Evolutionary conservation across 1,284 basidiomycete species (phyloP).

Genomic region (Leucoagaricus sp.): DNA sequence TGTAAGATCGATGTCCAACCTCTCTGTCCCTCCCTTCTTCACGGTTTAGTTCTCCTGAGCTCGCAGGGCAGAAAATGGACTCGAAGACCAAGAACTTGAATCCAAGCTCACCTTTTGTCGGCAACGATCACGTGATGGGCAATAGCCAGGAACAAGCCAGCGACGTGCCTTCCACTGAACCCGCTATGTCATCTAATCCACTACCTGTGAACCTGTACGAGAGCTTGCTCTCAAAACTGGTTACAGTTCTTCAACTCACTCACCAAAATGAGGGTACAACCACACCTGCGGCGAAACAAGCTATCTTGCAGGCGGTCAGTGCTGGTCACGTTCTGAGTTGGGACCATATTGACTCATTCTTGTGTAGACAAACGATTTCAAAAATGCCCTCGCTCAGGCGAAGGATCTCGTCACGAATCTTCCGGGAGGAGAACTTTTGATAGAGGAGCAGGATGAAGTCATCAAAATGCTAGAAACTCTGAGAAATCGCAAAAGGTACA

Average conservation of each 20-base stretch:
- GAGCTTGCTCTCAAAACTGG: conserved; percentile 52
- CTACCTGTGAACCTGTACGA: conserved; percentile 51
- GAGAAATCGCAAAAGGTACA: conserved; percentile 50
- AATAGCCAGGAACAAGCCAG: background rate
- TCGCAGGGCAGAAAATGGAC: background rate
- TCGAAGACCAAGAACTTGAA: background rate
- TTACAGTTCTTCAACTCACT: conserved; percentile 52
- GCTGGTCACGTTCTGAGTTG: background rate
- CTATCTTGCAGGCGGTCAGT: conserved; percentile 62
- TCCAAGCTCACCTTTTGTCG: background rate
- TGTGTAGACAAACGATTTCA: conserved; percentile 65
- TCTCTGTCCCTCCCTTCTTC: background rate
- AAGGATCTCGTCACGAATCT: conserved; percentile 55
- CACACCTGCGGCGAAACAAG: conserved; percentile 58
- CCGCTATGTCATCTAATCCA: conserved; percentile 31
- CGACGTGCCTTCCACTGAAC: background rate
- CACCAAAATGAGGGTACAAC: conserved; percentile 51
- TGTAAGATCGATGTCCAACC: background rate
- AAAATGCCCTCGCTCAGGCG: conserved; percentile 52
- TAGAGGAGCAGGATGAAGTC: conserved; percentile 65
- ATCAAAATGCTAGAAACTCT: conserved; percentile 62
- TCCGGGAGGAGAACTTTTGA: conserved; percentile 65
- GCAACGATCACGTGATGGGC: conserved; percentile 4
- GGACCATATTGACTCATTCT: background rate
- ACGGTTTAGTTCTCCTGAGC: background rate